Evolutionary conservation across 306 rosid genomes (phyloP), one percentile per base, ranked within the genome.

Genomic region (Cyclanthera cordifolia): DNA sequence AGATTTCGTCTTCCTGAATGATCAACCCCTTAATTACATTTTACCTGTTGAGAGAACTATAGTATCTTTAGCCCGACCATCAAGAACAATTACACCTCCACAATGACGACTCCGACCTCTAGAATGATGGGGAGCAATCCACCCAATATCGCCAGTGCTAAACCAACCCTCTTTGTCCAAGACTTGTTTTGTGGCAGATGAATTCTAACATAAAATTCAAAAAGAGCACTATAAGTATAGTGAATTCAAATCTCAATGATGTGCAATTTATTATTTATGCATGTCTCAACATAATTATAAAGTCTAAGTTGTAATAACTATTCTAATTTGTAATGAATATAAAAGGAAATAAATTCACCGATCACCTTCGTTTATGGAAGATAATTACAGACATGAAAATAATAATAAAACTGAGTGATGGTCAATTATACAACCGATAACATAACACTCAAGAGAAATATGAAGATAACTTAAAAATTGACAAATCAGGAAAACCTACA

Each of bases 1-100:
- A 60, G 16, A 32, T 32, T 8, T 64, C 27, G 1, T 24, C 34
- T 67, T 49, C 51, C 13, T 55, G 8, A 25, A 71, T 24, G 37
- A 53, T 14, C 4, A 34, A 51, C 8, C 6, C 37, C 21, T 24
- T 15, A 14, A 53, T 39, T 5, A 3, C 2, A 16, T 49, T 56
- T 55, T 4, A 92, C 98, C 98, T 73, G 96, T 81, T 71, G 82
- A 89, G 70, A 92, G 98, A 56, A 92, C 98, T 74, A 92, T 92
- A 2, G 98, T 92, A 74, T 92, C 98, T 80, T 92, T 92, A 21
- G 88, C 95, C 49, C 96, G 96, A 55, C 98, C 98, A 37, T 92
- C 96, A 68, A 92, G 83, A 45, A 92, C 93, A 78, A 89, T 48
- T 34, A 82, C 80, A 73, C 90, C 95, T 24, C 90, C 89, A 73